Evolutionary conservation across 768 basidiomycete species (phyloP).

Genomic region (Cystobasidium tubakii): DNA sequence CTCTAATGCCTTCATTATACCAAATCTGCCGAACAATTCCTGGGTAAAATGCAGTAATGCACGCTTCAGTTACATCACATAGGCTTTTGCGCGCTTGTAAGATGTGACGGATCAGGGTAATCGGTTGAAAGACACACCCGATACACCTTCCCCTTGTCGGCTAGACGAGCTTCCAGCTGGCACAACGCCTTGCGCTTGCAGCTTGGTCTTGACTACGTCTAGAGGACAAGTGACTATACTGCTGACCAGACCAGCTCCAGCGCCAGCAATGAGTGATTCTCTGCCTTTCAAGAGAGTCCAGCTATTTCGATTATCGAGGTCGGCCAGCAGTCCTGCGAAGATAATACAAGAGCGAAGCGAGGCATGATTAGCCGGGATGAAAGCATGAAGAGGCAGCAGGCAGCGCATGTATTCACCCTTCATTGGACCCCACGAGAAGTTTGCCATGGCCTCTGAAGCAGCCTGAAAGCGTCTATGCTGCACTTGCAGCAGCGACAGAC

Average conservation of each 20-base stretch:
- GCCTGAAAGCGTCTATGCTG: not conserved
- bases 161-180: not conserved
- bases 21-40: conserved; percentile 60
- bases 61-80: too few species aligned
- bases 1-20: conserved; percentile 67
- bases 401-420: not conserved
- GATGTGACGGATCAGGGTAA: too few species aligned
- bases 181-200: conserved; percentile 76
- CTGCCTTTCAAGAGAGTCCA: conserved; percentile 38
- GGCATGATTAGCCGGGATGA: not conserved
- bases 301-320: conserved; percentile 31
- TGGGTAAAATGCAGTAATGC: conserved; percentile 39
- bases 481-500: not conserved
- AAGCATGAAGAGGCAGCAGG: not conserved
- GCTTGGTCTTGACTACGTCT: conserved; percentile 93
- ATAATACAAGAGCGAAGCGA: not conserved
- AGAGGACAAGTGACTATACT: conserved; percentile 92
- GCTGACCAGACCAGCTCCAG: conserved; percentile 86
- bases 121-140: conserved; percentile 59
- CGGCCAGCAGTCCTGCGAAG: conserved; percentile 27
- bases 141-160: conserved; percentile 55
- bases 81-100: too few species aligned
- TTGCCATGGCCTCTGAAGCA: not conserved
- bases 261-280: conserved; percentile 64
- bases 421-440: conserved; percentile 21